Conservation (phyloP, 148 eudicot species). For the Persicaria maculosa region DNA sequence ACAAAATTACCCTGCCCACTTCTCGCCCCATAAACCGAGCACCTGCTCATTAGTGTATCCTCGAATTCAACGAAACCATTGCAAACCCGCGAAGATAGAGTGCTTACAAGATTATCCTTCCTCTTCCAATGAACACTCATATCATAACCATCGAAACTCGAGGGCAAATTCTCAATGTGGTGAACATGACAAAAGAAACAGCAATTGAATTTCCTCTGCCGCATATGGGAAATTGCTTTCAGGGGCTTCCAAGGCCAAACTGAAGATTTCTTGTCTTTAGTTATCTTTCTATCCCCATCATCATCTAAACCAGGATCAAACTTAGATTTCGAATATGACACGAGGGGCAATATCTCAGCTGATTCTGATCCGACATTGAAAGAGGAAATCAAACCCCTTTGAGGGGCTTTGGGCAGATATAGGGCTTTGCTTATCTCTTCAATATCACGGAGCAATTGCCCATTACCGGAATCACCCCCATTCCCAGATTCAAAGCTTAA, state of each 20-base stretch:
- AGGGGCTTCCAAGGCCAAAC: slow-evolving; percentile 75
- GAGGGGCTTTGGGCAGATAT: slow-evolving; percentile 33
- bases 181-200: slow-evolving; percentile 76
- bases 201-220: slow-evolving; percentile 36
- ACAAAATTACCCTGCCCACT: slow-evolving; percentile 45
- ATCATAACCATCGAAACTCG: slow-evolving; percentile 34
- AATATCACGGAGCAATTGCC: slow-evolving; percentile 56
- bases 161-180: slow-evolving; percentile 46
- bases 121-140: slow-evolving; percentile 56
- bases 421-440: slow-evolving; percentile 68
- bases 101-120: slow-evolving; percentile 40
- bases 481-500: slow-evolving; percentile 8
- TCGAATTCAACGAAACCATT: slow-evolving; percentile 55
- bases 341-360: slow-evolving; percentile 15
- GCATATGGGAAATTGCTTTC: slow-evolving; percentile 46
- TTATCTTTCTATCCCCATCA: slow-evolving; percentile 14
- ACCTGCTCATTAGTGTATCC: slow-evolving; percentile 56
- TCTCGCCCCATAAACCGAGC: slow-evolving; percentile 52
- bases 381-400: slow-evolving; percentile 26
- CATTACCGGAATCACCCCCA: slow-evolving; percentile 22
- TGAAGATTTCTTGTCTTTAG: slow-evolving; percentile 42
- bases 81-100: slow-evolving; percentile 31
- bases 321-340: slow-evolving; percentile 17
- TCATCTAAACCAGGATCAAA: slow-evolving; percentile 19
- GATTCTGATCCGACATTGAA: slow-evolving; percentile 20